Base-by-base conservation (phyloP, 2,329 filamentous ascomycete species). In the Triangularia verruculosa region DNA sequence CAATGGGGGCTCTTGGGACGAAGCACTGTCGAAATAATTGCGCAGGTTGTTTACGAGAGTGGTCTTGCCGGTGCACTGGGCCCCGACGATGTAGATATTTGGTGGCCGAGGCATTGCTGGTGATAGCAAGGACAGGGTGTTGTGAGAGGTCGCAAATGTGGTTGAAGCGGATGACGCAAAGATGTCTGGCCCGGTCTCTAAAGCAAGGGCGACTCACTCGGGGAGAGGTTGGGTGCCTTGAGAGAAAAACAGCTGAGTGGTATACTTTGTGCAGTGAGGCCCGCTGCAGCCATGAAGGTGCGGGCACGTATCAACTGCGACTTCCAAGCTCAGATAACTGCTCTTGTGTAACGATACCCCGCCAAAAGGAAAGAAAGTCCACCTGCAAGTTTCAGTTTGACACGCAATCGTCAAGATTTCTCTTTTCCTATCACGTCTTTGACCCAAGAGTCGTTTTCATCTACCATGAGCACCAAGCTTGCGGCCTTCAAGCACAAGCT, bases 1-100 rank as follows among this genome's bases (percentile, higher is more conserved):
- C 12, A 39, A 25, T 7, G 71, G 59, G 2, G 54, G 72, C 55
- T 17, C 15, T 66, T 65, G 20, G 32, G 62, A 30, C 62, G 39
- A 8, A 63, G 55, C 22, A 12, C 1, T 8, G 8, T 32, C 28
- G 59, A 77, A 70, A 8, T 69, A 64, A 0, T 27, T 59, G 24
- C 70, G 68, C 1, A 81, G 70, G 1, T 72, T 72, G 39, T 74
- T 71, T 61, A 77, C 72, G 1, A 82, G 71, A 0, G 79, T 80
- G 1, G 77, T 80, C 66, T 81, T 81, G 39, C 79, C 79, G 1
- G 78, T 80, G 53, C 74, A 79, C 54, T 80, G 79, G 2, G 79
- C 75, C 2, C 79, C 79, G 28, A 80, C 72, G 39, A 81, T 75
- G 69, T 80, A 81, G 30, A 80, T 74, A 47, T 64, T 65, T 9